A percentile compares a stretch with the other conserved stretches of the same genome.
phyloP scores from a whole-genome alignment of 768 basidiomycete genomes.

The Terana coerulea region DNA sequence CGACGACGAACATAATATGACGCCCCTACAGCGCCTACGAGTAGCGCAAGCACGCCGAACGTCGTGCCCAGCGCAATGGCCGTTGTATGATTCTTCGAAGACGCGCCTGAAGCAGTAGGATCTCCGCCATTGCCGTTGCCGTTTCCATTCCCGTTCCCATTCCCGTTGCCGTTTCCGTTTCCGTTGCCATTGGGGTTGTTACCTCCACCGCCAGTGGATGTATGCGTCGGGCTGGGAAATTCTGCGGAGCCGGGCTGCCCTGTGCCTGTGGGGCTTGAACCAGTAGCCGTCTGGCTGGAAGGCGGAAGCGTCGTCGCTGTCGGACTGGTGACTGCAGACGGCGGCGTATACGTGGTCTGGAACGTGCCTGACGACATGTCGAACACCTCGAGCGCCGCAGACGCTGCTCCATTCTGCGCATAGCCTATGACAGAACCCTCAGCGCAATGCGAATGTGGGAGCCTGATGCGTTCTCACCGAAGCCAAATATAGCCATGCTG shows the following conservation, averaged over 20 bases:
- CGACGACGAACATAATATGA: conserved; percentile 45
- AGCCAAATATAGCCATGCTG: conserved; percentile 67
- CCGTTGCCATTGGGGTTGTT: conserved; percentile 15
- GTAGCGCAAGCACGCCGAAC: conserved; percentile 56
- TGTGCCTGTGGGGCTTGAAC: conserved; percentile 13
- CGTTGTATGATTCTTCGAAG: conserved; percentile 25
- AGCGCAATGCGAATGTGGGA: conserved; percentile 29
- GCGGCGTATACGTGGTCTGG: conserved; percentile 36
- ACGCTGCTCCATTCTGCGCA: conserved; percentile 41
- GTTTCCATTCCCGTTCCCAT: conserved; percentile 12
- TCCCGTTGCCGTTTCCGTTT: conserved; percentile 19
- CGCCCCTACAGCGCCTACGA: conserved; percentile 37
- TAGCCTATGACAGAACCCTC: conserved; percentile 17
- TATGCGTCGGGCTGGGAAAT: conserved; percentile 1
- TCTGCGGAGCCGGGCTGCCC: conserved; percentile 11
- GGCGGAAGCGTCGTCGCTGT: conserved; percentile 24
- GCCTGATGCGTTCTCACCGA: conserved; percentile 55
- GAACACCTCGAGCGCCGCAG: conserved; percentile 54
- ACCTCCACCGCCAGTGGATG: neutral
- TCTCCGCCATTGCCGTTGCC: neutral
- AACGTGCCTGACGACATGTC: conserved; percentile 34
- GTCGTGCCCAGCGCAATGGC: conserved; percentile 60
- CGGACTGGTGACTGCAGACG: conserved; percentile 20
- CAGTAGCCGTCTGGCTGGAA: conserved; percentile 17
- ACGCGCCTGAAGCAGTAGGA: conserved; percentile 15